Evolutionary conservation across 352 stramenopile species (phyloP).

Genomic region (Globisporangium okanoganense): DNA sequence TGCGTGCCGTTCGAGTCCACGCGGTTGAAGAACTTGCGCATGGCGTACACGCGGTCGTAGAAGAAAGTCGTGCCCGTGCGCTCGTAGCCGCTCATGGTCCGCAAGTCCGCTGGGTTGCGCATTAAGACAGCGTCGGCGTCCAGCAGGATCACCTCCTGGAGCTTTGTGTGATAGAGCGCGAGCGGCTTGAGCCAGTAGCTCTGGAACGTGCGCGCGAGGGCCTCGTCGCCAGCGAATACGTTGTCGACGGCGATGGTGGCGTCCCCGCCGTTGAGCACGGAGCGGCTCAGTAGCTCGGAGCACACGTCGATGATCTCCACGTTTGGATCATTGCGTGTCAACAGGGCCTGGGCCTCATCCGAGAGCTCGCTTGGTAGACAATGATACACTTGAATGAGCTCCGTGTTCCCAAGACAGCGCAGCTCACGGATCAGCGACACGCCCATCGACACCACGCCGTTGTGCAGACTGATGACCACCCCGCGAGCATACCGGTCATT

Average conservation of each 20-base stretch:
- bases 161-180: constrained; percentile 41
- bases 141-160: constrained; percentile 46
- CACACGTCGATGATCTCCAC: constrained; percentile 73
- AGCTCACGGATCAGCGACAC: constrained; percentile 58
- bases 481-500: constrained; percentile 15
- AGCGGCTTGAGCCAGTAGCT: constrained; percentile 67
- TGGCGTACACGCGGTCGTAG: constrained; percentile 49
- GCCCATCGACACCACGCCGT: constrained; percentile 42
- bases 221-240: constrained; percentile 20
- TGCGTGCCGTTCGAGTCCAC: constrained; percentile 30
- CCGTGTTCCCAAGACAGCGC: constrained; percentile 34
- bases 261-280: constrained; percentile 2
- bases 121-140: constrained; percentile 55
- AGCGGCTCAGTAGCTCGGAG: constrained; percentile 24
- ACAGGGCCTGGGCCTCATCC: constrained; percentile 20
- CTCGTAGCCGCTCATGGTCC: constrained; percentile 31
- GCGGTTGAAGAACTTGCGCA: constrained; percentile 20
- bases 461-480: constrained; percentile 39
- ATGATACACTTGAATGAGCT: constrained; percentile 43
- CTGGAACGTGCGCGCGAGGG: constrained; percentile 25
- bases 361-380: constrained; percentile 48
- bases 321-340: constrained; percentile 33
- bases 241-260: constrained; percentile 14
- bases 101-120: constrained; percentile 32
- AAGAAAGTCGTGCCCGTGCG: constrained; percentile 59